Evolutionary conservation across 78 protist species (phyloP), one percentile per base, ranked within the genome.

Genomic region (Parvularia atlantis): DNA sequence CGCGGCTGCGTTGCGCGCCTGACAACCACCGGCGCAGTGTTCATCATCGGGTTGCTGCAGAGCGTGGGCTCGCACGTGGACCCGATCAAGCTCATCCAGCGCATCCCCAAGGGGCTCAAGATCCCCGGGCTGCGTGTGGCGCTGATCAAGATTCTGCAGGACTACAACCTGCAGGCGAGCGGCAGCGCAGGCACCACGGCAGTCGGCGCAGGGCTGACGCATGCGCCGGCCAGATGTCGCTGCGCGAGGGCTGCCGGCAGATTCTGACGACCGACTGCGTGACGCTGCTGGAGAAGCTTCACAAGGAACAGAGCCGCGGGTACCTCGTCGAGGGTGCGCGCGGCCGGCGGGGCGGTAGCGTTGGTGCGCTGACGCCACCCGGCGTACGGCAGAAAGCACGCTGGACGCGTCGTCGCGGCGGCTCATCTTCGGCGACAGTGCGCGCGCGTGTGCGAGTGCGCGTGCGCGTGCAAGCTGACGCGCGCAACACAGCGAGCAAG

Each of bases 51-150:
- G 35, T 71, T 88, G 4, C 66, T 88, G n/a, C 73, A 82, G 56
- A 64, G 78, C 63, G 71, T 79, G 35, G 93, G 93, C 22, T 68
- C 85, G 1, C 77, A 88, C 58, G 82, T 88, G 9, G 86, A 88
- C 58, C 93, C 93, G 36, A 65, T 84, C 61, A 65, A 64, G 68
- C 52, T 84, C 71, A 81, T 84, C 68, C 36, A 65, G 35, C 70
- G 86, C 26, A 81, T 86, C 31, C 81, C 83, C 0, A 66, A 54
- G 33, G 71, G 75, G n/a, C 65, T 83, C 84, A 75, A 68, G 11
- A 82, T 83, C 36, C 54, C 70, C 31, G 76, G 82, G 37, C 84
- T 89, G 43, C 46, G 89, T 5, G 82, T 80, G 57, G 54, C 81
- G 41, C 64, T 89, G 2, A 83, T 85, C 35, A 89, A 89, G 71